Conservation (phyloP, 805 yeast genomes). For the Starmerella cellae region DNA sequence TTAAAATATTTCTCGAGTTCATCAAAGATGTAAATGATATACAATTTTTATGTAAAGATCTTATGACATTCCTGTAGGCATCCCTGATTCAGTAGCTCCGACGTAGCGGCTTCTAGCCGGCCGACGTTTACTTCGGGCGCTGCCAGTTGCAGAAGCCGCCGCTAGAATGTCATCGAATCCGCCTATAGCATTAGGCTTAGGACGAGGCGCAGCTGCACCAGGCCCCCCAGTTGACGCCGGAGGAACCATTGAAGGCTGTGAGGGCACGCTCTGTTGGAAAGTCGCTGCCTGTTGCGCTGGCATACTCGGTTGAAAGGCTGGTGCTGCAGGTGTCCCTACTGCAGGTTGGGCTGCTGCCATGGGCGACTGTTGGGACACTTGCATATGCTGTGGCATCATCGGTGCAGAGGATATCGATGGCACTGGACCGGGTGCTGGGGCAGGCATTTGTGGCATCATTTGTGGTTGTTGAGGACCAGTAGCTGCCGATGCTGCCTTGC, state of each 20-base stretch:
- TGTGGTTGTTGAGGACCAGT: too few relatives aligned
- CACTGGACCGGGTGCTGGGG: neutral
- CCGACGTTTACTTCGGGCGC: conserved; percentile 8
- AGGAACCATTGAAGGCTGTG: too few relatives aligned
- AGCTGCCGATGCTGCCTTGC: conserved; percentile 7
- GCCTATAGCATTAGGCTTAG: conserved; percentile 18
- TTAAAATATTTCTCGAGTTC: neutral
- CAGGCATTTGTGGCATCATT: too few relatives aligned
- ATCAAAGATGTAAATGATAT: neutral
- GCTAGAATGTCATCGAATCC: conserved; percentile 37
- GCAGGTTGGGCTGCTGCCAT: too few relatives aligned
- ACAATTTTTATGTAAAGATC: neutral
- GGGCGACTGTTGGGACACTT: too few relatives aligned
- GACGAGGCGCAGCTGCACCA: too few relatives aligned
- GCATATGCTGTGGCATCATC: conserved; percentile 1
- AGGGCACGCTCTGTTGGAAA: too few relatives aligned
- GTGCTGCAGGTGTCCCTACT: too few relatives aligned
- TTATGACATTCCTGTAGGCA: conserved; percentile 9
- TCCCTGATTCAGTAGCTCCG: conserved; percentile 32
- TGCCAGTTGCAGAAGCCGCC: conserved; percentile 8
- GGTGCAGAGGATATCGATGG: conserved; percentile 3
- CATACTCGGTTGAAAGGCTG: too few relatives aligned
- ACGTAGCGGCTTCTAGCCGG: conserved; percentile 22
- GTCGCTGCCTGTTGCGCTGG: too few relatives aligned
- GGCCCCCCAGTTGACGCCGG: too few relatives aligned